Percentiles rank a stretch among this genome's conserved stretches.
These are phyloP conservation scores for Entomortierella lignicola DNA, from an alignment of 192 early-diverging fungal genomes.

Conservation along the genomic window DNA sequence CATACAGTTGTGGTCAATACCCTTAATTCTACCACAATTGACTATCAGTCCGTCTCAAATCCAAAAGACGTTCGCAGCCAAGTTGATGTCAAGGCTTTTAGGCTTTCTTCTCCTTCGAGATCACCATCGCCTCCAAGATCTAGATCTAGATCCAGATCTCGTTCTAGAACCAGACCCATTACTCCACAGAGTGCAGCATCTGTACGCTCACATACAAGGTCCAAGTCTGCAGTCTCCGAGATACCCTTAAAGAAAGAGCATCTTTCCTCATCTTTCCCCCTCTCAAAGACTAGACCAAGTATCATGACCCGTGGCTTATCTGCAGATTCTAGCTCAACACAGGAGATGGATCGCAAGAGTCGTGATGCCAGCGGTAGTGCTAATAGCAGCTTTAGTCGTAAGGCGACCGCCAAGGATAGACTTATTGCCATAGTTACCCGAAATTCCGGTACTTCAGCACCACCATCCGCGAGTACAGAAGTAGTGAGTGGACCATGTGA, in stretches of 20 bases:
- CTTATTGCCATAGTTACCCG: conserved; percentile 32
- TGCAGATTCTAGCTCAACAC: conserved; percentile 26
- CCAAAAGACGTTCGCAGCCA: neutral
- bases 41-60: neutral
- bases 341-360: conserved; percentile 12
- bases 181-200: conserved; percentile 1
- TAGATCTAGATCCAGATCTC: conserved; percentile 12
- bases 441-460: conserved; percentile 2
- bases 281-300: conserved; percentile 17
- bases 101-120: conserved; percentile 17
- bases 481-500: neutral
- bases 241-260: conserved; percentile 5
- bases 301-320: conserved; percentile 40
- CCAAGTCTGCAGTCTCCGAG: conserved; percentile 10
- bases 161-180: conserved; percentile 16
- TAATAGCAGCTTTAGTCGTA: conserved; percentile 14
- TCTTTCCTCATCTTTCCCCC: conserved; percentile 10
- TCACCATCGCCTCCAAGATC: conserved; percentile 10
- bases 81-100: neutral
- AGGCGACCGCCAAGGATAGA: conserved; percentile 29
- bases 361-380: conserved; percentile 5
- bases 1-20: neutral
- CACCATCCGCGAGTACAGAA: neutral
- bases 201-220: conserved; percentile 10
- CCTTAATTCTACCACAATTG: neutral